Evolutionary conservation across 441 rosid genomes (phyloP), one percentile per base, ranked within the genome.

Genomic region (Adansonia grandidieri): DNA sequence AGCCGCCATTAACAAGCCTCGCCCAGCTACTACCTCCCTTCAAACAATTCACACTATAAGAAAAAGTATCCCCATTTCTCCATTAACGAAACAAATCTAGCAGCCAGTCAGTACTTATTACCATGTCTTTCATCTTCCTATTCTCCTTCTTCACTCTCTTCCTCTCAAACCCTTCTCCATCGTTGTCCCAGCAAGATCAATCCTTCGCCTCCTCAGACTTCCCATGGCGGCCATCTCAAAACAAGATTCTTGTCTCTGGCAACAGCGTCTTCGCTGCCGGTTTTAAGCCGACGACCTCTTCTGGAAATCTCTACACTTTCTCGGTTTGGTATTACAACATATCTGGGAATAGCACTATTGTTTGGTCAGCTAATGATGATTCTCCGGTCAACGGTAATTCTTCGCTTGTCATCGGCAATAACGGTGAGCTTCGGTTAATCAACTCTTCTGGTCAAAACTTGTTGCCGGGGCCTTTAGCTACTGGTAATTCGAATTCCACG

Each of bases 231-330:
- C 91, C 93, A 19, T n/a, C 10, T 60, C 83, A 87, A 48, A 77
- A n/a, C 80, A 81, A 20, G 63, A 6, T 67, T 74, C 92, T 90
- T 61, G 60, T 79, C 77, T 91, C 96, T n/a, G 81, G 75, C 63
- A 84, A 83, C 54, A 81, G 87, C 69, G 63, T 45, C 78, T 91
- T 90, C 76, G 89, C 92, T n/a, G 93, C 93, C 28, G 92, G 92
- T 5, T 91, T 88, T 78, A 78, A 0, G 15, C 76, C 48, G 1
- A 15, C 57, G 1, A 40, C 80, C 79, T 24, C 51, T 17, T 77
- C 89, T 14, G 28, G 11, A 42, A 70, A 51, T 67, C 83, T 2
- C 56, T 90, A 77, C 77, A 76, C 62, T 79, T 90, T 91, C 89
- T 88, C 91, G 5, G 28, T 91, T 72, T 89, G 92, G 90, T 86